Conservation (phyloP, 768 basidiomycete genomes). For the Pulveroboletus frians region DNA sequence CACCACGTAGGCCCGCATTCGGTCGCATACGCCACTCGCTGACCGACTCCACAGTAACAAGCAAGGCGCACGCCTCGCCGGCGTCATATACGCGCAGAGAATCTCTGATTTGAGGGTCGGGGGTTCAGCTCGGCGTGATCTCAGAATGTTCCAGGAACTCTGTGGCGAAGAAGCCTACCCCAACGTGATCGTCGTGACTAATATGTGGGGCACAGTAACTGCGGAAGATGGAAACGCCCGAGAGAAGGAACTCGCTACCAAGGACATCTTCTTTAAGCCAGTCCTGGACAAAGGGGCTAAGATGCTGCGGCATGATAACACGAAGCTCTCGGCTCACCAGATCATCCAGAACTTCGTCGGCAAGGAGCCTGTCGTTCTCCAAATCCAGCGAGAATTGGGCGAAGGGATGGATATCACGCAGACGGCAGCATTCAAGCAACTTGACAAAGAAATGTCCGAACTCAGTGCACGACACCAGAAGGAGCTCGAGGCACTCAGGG, state of each 20-base stretch:
- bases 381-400: constrained; percentile 52
- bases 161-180: constrained; percentile 48
- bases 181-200: constrained; percentile 50
- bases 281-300: constrained; percentile 43
- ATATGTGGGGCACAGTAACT: constrained; percentile 45
- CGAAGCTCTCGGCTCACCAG: constrained; percentile 38
- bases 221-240: constrained; percentile 34
- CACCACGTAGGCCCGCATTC: constrained; percentile 22
- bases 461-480: constrained; percentile 41
- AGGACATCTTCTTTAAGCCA: constrained; percentile 45
- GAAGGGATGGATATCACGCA: constrained; percentile 45
- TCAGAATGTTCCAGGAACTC: constrained; percentile 47
- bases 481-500: constrained; percentile 43
- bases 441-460: constrained; percentile 45
- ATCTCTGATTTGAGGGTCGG: constrained; percentile 48
- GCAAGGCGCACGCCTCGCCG: constrained; percentile 36
- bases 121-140: constrained; percentile 44
- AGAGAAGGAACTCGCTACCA: constrained; percentile 40
- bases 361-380: constrained; percentile 39
- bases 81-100: constrained; percentile 50
- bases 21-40: neutral
- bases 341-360: constrained; percentile 42
- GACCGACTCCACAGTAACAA: constrained; percentile 27
- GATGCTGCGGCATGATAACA: constrained; percentile 40
- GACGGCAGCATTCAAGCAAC: constrained; percentile 49